phyloP scores from a whole-genome alignment of 352 stramenopile species.

The Elongisporangium senticosum region DNA sequence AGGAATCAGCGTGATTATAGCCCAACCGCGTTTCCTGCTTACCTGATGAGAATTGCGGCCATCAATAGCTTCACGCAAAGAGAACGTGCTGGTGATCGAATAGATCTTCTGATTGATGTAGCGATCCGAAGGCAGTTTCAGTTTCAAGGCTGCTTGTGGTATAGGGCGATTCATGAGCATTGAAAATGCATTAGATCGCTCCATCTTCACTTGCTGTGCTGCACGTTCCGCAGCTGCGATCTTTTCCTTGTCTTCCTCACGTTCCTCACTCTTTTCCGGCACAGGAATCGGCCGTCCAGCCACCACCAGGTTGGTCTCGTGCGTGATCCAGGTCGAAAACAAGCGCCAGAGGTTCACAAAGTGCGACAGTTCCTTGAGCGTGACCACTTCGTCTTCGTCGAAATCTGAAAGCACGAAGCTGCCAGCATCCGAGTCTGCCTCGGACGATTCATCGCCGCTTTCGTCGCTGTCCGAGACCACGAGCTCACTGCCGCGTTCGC shows the following conservation, averaged over 20 bases:
- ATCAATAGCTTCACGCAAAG: slow-evolving; percentile 59
- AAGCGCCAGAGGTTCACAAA: slow-evolving; percentile 74
- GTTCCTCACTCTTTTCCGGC: slow-evolving; percentile 14
- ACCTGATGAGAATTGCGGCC: slow-evolving; percentile 58
- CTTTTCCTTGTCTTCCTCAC: slow-evolving; percentile 24
- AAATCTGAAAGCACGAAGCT: slow-evolving; percentile 65
- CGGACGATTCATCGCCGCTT: slow-evolving; percentile 16
- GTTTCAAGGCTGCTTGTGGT: slow-evolving; percentile 39
- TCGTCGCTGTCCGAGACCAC: slow-evolving; percentile 75
- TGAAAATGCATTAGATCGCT: slow-evolving; percentile 64
- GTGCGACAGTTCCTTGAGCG: slow-evolving; percentile 55
- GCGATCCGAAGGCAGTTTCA: slow-evolving; percentile 47
- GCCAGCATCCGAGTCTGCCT: slow-evolving; percentile 30
- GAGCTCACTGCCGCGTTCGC: slow-evolving; percentile 38
- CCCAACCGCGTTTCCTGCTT: not conserved
- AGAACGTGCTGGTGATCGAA: slow-evolving; percentile 47
- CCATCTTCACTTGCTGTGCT: slow-evolving; percentile 42
- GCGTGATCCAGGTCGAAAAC: slow-evolving; percentile 62
- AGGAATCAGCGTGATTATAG: not conserved
- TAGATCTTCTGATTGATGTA: slow-evolving; percentile 53
- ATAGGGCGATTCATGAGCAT: slow-evolving; percentile 53
- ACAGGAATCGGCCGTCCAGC: slow-evolving; percentile 21
- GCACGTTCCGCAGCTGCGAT: slow-evolving; percentile 30
- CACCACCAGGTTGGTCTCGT: slow-evolving; percentile 61
- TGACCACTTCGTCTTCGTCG: slow-evolving; percentile 67